Evolutionary conservation across 331 rosid genomes (phyloP).

Genomic region (Saraca asoca): DNA sequence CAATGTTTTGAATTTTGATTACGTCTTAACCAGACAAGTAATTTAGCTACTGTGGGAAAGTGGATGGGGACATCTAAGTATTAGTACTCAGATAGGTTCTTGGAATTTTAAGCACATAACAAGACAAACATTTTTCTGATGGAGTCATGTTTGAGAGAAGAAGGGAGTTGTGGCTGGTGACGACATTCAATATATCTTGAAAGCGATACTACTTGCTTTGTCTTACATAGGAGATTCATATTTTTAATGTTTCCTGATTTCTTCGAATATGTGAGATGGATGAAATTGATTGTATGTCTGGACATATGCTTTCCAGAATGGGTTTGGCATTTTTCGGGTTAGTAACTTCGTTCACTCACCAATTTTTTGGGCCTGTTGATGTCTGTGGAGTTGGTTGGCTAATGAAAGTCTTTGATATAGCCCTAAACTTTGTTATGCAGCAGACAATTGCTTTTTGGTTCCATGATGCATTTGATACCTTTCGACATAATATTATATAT

Average conservation of each 20-base stretch:
- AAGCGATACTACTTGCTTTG: background rate
- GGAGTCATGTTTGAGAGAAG: constrained; percentile 3
- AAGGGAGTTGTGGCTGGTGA: constrained; percentile 2
- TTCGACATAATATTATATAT: too few species aligned
- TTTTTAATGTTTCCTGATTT: background rate
- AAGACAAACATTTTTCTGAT: background rate
- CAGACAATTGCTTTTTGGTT: too few species aligned
- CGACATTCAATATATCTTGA: constrained; percentile 10
- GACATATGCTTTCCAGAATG: too few species aligned
- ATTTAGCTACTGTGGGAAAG: background rate
- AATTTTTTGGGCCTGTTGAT: too few species aligned
- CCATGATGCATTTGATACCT: too few species aligned
- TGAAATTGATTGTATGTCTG: too few species aligned
- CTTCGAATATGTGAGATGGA: too few species aligned
- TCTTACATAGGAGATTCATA: background rate
- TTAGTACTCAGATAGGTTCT: constrained; percentile 1
- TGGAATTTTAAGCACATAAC: background rate
- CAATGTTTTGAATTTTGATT: constrained; percentile 10
- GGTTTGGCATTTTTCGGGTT: too few species aligned
- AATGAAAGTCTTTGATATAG: too few species aligned
- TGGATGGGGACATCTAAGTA: background rate
- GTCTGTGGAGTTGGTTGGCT: too few species aligned
- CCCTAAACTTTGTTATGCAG: too few species aligned
- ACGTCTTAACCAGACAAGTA: constrained; percentile 12
- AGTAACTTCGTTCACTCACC: too few species aligned